Evolutionary conservation across 179 eudicot genomes (phyloP).

Genomic region (Dionaea muscipula): DNA sequence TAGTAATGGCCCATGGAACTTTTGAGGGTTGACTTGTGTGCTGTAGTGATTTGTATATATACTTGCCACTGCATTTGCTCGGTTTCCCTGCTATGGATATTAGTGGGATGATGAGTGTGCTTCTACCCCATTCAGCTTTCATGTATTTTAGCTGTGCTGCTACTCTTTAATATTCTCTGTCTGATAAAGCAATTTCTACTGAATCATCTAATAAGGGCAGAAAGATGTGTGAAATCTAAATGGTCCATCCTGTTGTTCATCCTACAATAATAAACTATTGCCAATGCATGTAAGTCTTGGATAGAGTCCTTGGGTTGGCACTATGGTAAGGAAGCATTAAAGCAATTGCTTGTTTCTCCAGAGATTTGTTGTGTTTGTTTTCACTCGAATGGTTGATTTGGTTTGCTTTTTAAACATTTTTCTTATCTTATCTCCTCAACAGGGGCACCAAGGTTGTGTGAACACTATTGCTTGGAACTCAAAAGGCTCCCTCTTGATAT

Average conservation of each 20-base stretch:
- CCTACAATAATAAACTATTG: no score
- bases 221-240: not conserved
- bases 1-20: no score
- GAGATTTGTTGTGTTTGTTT: not conserved
- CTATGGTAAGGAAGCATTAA: no score
- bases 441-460: constrained; percentile 92
- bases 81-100: no score
- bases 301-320: not conserved
- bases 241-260: no score
- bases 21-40: no score
- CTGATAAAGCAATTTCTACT: not conserved
- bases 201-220: not conserved
- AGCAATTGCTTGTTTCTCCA: no score
- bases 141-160: not conserved
- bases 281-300: not conserved
- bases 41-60: no score
- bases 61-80: no score
- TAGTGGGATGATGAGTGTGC: not conserved
- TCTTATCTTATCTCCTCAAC: constrained; percentile 11
- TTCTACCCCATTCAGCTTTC: not conserved
- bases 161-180: no score
- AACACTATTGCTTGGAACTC: constrained; percentile 92
- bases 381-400: not conserved
- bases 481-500: constrained; percentile 67
- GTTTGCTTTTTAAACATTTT: not conserved